Base-by-base conservation (phyloP, 2,329 filamentous ascomycete genomes). In the Phoma herbarum region DNA sequence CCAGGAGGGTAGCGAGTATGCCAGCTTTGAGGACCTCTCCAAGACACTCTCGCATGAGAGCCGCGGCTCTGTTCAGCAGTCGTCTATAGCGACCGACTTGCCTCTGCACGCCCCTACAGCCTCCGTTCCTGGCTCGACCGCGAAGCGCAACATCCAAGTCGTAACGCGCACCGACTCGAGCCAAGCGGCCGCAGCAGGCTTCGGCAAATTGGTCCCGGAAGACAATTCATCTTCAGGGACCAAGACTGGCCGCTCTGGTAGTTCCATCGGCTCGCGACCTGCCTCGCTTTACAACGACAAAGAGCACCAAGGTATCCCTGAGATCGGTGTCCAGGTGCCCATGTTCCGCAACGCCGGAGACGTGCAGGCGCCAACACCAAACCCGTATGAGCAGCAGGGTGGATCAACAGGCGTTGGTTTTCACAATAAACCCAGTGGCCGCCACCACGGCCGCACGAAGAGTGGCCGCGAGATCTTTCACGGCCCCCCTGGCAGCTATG, bases 151-250 rank as follows among this genome's bases (percentile, higher is more conserved):
- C 70, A 92, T 97, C 49, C 87, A 90, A 74, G 83, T 86, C 14
- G 93, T 97, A 60, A 97, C 94, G 31, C 89, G 92, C 66, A 97
- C 93, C 66, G 93, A 97, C 79, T 96, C 92, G n/a, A 87, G 89
- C 46, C 88, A 89, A 75, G 93, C 92, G 61, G 92, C 91, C 18
- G 87, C 90, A n/a, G 92, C 89, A 60, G 93, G 93, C 62, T 87
- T 97, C 72, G 92, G 92, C 63, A 89, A 88, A 65, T 80, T 66
- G 61, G 72, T 64, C 5, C 64, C 68, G 8, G 75, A 77, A 9
- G 73, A 75, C 33, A 74, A 69, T 52, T 61, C 65, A 26, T 57
- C 62, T 1, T 59, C 65, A 20, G 53, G 49, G 39, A 47, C 60
- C 23, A 74, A 70, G 51, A 69, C 66, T 25, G 68, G 54, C 23